These are phyloP conservation scores for Moringa oleifera DNA, from an alignment of 345 rosid genomes.

Conservation along the genomic window DNA sequence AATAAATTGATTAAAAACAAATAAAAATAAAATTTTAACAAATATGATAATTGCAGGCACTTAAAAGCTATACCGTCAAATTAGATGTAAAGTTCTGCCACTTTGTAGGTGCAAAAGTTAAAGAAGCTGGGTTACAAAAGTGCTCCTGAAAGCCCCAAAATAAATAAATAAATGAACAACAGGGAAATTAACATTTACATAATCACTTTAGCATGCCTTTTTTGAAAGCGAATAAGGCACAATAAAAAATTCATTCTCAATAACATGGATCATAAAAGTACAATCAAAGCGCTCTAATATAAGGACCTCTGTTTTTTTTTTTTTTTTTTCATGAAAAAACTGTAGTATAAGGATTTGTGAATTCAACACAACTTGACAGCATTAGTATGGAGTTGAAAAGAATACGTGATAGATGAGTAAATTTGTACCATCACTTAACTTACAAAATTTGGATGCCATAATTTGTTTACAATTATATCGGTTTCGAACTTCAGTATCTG, in stretches of 20 bases:
- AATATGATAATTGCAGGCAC: conserved; percentile 1
- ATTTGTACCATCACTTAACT: no score
- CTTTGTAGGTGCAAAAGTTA: conserved; percentile 56
- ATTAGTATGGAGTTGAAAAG: background rate
- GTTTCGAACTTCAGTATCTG: no score
- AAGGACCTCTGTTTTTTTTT: no score
- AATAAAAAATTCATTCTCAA: background rate
- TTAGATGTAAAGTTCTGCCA: conserved; percentile 91
- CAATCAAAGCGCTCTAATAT: no score
- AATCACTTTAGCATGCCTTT: background rate
- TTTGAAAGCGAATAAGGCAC: background rate
- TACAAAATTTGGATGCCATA: no score
- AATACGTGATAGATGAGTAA: background rate
- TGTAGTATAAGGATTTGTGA: background rate
- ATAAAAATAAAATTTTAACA: background rate
- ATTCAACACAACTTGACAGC: background rate
- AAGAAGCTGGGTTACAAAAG: conserved; percentile 87
- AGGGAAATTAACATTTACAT: conserved; percentile 6
- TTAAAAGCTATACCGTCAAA: conserved; percentile 52
- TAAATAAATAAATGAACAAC: no score
- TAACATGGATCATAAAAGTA: no score
- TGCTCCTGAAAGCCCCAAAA: conserved; percentile 63
- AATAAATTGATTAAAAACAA: background rate
- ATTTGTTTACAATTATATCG: no score
- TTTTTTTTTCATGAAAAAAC: no score